Conservation (phyloP, 2,329 filamentous ascomycete species). For the Ophiosphaerella korrae region DNA sequence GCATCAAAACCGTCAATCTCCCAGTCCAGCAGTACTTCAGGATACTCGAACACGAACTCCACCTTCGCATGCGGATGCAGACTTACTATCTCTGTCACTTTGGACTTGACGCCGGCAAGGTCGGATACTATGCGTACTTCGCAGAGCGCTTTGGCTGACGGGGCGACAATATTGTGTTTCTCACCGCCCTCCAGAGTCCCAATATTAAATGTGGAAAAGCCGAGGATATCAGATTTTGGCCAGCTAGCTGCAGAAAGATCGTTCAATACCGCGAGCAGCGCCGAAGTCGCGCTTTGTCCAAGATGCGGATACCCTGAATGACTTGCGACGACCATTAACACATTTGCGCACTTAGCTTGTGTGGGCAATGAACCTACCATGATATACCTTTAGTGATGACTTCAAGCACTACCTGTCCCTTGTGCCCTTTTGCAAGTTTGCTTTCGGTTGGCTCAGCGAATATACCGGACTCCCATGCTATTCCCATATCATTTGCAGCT, state of each 20-base stretch:
- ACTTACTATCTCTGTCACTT: not conserved
- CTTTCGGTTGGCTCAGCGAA: slow-evolving; percentile 1
- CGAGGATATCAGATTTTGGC: not conserved
- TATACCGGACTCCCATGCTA: not conserved
- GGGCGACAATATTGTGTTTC: not conserved
- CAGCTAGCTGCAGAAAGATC: not conserved
- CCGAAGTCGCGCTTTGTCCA: not conserved
- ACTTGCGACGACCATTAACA: not conserved
- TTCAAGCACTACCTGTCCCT: not conserved
- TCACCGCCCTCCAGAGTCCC: not conserved
- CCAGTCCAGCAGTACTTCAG: not conserved
- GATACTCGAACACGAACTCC: not conserved
- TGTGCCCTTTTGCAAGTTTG: slow-evolving; percentile 1
- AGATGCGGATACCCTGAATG: slow-evolving; percentile 1
- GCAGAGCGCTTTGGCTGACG: slow-evolving; percentile 1
- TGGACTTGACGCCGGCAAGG: not conserved
- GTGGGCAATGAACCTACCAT: not conserved
- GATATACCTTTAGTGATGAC: not conserved
- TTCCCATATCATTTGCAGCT: not conserved
- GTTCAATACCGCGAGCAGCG: slow-evolving; percentile 1
- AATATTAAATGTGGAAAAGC: not conserved
- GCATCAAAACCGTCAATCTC: not conserved
- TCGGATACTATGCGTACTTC: slow-evolving; percentile 1
- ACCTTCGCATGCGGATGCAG: not conserved
- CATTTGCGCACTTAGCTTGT: not conserved